Evolutionary conservation across 768 basidiomycete species (phyloP), one percentile per base, ranked within the genome.

Genomic region (Podaxis sp.): DNA sequence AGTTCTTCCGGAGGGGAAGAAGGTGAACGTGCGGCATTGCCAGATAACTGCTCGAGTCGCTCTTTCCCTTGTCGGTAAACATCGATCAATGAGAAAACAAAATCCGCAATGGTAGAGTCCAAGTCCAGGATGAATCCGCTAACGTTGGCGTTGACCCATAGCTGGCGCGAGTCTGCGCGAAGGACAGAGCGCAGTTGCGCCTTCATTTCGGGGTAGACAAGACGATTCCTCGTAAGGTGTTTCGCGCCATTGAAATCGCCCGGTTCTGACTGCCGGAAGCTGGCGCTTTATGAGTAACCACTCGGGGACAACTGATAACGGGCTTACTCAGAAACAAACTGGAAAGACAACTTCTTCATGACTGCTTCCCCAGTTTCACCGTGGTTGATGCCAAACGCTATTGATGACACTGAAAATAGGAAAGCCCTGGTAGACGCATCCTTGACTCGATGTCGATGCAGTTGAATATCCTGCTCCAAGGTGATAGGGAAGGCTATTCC

Each of bases 401-500:
- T 80, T 0, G 87, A 84, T 63, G 85, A 84, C 59, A 97, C 85
- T 2, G 94, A 90, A 69, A 95, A 89, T 24, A 99, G 75, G 75
- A 99, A 92, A 0, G 96, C 96, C 7, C 87, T 86, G 36, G 92
- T 82, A 36, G 84, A 75, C 8, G 74, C 66, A 17, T 82, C 80
- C 44, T 72, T 73, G 61, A 71, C 71, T 58, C 52, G 51, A 17
- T 53, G 75, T 78, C 55, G 75, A 71, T 24, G 39, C 36, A 70
- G 77, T 30, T 82, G 80, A 38, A 86, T 68, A 59, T 82, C 84
- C 64, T 82, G 80, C 59, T 87, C 83, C 58, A 87, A 80, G 0
- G 83, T 83, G 28, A 98, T 79, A 0, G 96, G 96, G 68, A 99
- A 93, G 4, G 94, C 96, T 2, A 95, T 84, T n/a, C 95, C 95